Percentiles rank a stretch among this genome's conserved stretches.
Conservation (phyloP, 148 eudicot genomes). For the Amaranthus palmeri region DNA sequence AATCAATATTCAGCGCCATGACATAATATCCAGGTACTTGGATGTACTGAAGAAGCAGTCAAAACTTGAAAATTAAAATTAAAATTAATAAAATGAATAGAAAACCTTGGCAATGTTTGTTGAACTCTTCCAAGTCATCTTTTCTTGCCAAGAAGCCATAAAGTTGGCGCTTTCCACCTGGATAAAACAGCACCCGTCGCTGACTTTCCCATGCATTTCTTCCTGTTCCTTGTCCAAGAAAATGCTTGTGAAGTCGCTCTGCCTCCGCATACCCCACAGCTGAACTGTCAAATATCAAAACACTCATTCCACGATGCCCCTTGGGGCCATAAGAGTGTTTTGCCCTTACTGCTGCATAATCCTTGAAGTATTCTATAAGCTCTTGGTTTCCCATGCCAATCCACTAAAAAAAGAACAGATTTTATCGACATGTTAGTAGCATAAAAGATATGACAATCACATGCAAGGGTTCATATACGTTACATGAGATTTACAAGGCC, state of each 20-base stretch:
- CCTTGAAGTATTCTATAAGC: slow-evolving; percentile 54
- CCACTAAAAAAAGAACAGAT: slow-evolving; percentile 45
- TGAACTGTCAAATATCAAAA: slow-evolving; percentile 60
- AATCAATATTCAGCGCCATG: neutral
- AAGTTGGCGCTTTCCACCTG: slow-evolving; percentile 66
- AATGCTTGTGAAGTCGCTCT: slow-evolving; percentile 56
- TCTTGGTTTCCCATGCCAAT: slow-evolving; percentile 82
- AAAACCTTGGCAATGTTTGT: slow-evolving; percentile 57
- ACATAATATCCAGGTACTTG: neutral
- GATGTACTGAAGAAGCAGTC: neutral
- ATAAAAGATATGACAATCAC: neutral
- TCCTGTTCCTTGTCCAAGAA: slow-evolving; percentile 44
- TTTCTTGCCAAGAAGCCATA: slow-evolving; percentile 69
- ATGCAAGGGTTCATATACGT: neutral
- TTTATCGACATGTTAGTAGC: neutral
- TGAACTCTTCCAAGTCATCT: slow-evolving; percentile 55
- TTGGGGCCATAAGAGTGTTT: slow-evolving; percentile 78
- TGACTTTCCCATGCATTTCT: slow-evolving; percentile 52
- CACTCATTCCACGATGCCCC: slow-evolving; percentile 74
- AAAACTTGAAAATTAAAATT: neutral
- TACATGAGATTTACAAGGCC: neutral
- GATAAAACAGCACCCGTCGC: slow-evolving; percentile 28
- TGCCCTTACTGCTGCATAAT: slow-evolving; percentile 45
- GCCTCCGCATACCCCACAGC: slow-evolving; percentile 66
- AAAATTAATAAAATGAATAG: neutral